These are phyloP conservation scores for Carallia brachiata DNA, from an alignment of 345 rosid species.

Conservation along the genomic window DNA sequence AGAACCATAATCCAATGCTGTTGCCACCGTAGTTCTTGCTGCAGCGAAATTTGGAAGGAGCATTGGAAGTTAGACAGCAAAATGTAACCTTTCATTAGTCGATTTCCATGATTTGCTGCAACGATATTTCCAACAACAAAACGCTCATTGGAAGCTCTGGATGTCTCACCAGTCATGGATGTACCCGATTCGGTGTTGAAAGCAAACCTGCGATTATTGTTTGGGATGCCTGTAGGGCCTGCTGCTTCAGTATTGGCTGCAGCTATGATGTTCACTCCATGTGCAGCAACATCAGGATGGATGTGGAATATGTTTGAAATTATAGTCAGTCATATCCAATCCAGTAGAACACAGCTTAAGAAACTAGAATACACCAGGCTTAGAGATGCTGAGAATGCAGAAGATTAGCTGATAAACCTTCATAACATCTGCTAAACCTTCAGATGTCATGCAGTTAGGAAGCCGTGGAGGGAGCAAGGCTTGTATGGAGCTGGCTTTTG, in stretches of 20 bases:
- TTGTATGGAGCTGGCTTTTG: not conserved
- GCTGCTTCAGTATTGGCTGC: slow-evolving; percentile 34
- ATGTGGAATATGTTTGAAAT: not conserved
- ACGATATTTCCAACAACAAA: too few relatives aligned
- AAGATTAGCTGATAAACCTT: not conserved
- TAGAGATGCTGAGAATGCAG: too few relatives aligned
- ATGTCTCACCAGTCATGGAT: slow-evolving; percentile 38
- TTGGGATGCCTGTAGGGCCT: slow-evolving; percentile 31
- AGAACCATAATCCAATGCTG: slow-evolving; percentile 57
- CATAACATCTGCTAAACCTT: not conserved
- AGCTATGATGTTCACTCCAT: slow-evolving; percentile 71
- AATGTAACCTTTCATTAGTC: too few relatives aligned
- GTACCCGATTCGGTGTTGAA: slow-evolving; percentile 58
- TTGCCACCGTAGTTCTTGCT: slow-evolving; percentile 55
- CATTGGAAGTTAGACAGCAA: not conserved
- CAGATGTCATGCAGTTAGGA: not conserved
- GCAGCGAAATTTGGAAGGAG: slow-evolving; percentile 3
- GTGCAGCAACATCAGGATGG: slow-evolving; percentile 53
- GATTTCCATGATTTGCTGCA: too few relatives aligned
- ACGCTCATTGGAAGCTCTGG: too few relatives aligned
- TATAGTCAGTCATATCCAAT: not conserved
- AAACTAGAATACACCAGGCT: too few relatives aligned
- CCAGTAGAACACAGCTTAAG: too few relatives aligned
- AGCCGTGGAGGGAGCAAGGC: slow-evolving; percentile 22
- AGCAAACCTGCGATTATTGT: slow-evolving; percentile 40